Percentiles rank a stretch among this genome's conserved stretches.
Evolutionary conservation across 805 yeast species (phyloP).

Genomic region (Debaryomyces tyrocola): DNA sequence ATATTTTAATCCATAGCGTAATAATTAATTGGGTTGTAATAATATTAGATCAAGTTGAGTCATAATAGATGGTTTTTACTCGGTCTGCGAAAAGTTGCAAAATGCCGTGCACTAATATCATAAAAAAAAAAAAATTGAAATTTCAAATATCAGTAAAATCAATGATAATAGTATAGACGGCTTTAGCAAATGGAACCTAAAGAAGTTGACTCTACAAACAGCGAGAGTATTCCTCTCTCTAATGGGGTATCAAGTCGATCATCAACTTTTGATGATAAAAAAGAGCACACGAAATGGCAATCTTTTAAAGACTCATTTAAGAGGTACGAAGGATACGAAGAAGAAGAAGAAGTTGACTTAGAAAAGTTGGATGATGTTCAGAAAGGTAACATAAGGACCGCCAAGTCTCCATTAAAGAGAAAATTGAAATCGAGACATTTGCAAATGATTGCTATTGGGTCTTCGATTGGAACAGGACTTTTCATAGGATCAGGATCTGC

Average conservation of each 20-base stretch:
- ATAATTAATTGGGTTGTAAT: background rate
- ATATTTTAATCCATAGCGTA: background rate
- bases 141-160: too few species aligned
- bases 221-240: background rate
- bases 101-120: too few species aligned
- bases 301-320: slow-evolving; percentile 51
- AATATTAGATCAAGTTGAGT: too few species aligned
- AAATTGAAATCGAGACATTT: slow-evolving; percentile 35
- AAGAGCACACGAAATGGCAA: slow-evolving; percentile 33
- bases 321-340: slow-evolving; percentile 26
- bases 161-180: too few species aligned
- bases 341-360: slow-evolving; percentile 20
- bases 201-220: background rate
- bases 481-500: slow-evolving; percentile 43
- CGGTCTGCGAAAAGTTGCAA: too few species aligned
- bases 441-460: slow-evolving; percentile 46
- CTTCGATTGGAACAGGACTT: slow-evolving; percentile 44
- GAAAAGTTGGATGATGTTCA: slow-evolving; percentile 34
- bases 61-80: too few species aligned
- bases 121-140: too few species aligned
- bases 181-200: background rate
- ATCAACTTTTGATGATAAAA: slow-evolving; percentile 1
- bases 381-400: slow-evolving; percentile 38
- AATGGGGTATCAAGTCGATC: slow-evolving; percentile 1
- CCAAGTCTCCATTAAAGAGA: slow-evolving; percentile 38